Evolutionary conservation across 2,329 filamentous ascomycete genomes (phyloP).

Genomic region (Diaporthe destruens): DNA sequence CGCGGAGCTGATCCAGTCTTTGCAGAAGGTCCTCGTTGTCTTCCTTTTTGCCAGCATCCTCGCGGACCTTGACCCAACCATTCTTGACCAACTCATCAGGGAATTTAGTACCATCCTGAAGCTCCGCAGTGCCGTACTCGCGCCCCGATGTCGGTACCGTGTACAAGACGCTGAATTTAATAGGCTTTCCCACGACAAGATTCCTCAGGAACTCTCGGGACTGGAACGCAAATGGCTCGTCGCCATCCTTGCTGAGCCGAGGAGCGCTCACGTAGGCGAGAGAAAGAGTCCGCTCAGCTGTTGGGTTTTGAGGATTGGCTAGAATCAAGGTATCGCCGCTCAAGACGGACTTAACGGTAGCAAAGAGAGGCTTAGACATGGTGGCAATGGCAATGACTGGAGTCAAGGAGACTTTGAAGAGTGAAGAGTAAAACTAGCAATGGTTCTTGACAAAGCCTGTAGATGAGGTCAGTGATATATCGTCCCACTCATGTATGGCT

Average conservation of each 20-base stretch:
- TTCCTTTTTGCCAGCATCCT: constrained; percentile 93
- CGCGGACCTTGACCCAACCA: constrained; percentile 92
- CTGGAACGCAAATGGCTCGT: constrained; percentile 93
- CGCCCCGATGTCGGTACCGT: constrained; percentile 86
- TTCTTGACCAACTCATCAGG: constrained; percentile 88
- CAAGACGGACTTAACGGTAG: constrained; percentile 91
- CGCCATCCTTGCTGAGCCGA: constrained; percentile 86
- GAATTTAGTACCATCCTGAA: constrained; percentile 81
- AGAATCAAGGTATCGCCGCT: constrained; percentile 94
- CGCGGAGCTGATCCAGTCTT: constrained; percentile 82
- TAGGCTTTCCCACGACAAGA: constrained; percentile 84
- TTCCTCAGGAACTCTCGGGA: constrained; percentile 93
- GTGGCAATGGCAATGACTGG: constrained; percentile 44
- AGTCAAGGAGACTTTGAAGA: constrained; percentile 18
- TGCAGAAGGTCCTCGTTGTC: constrained; percentile 81
- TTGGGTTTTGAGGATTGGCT: constrained; percentile 82
- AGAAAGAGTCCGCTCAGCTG: constrained; percentile 87
- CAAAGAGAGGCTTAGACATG: constrained; percentile 69
- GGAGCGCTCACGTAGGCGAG: constrained; percentile 94
- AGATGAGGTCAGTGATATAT: constrained; percentile 1
- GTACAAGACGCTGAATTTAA: constrained; percentile 89
- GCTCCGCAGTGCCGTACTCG: constrained; percentile 86
- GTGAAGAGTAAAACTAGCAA: constrained; percentile 27
- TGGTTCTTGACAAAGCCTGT: constrained; percentile 40
- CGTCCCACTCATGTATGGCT: neutral